Evolutionary conservation across 805 yeast species (phyloP), one percentile per base, ranked within the genome.

Genomic region (Candida sphagnicola): DNA sequence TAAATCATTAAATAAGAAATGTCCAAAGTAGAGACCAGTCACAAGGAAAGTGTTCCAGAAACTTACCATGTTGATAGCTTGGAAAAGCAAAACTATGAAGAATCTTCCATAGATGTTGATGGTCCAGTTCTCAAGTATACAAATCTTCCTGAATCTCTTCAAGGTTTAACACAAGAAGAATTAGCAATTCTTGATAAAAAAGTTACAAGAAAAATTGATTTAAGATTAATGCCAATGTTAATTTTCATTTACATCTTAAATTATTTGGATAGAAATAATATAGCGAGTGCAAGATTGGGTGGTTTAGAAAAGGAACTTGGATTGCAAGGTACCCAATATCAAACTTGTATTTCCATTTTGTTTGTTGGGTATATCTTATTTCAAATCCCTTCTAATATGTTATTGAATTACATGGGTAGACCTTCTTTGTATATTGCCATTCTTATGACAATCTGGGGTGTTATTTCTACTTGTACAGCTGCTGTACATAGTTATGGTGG

Each of bases 281-380:
- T 76, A 45, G 80, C 80, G 10, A 68, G 73, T 48, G 80, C 80
- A 2, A 61, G 75, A 41, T 60, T 73, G 28, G 80, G 75, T 29
- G 78, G 77, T 12, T 53, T 75, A 43, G 63, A 63, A 44, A 58
- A 59, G 6, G 78, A 74, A 40, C 53, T 74, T 35, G 60, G 61
- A 1, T 56, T 74, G 30, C 44, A 51, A 3, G 75, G 75, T 5
- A 52, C 51, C 29, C 67, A 73, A 47, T 74, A 71, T 43, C 75
- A 76, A 48, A 72, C 74, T 4, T 65, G 71, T 53, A 71, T 77
- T 40, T 69, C 79, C n/a, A 65, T 77, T 31, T 63, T 75, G 32
- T 75, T 67, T 53, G 69, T 75, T 44, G 70, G 77, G 16, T 74
- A 73, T 46, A 71, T 73, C 42, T 48, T 63, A 38, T 67, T 69